Evolutionary conservation across 768 basidiomycete genomes (phyloP).

Genomic region (Mycena olivaceomarginata): DNA sequence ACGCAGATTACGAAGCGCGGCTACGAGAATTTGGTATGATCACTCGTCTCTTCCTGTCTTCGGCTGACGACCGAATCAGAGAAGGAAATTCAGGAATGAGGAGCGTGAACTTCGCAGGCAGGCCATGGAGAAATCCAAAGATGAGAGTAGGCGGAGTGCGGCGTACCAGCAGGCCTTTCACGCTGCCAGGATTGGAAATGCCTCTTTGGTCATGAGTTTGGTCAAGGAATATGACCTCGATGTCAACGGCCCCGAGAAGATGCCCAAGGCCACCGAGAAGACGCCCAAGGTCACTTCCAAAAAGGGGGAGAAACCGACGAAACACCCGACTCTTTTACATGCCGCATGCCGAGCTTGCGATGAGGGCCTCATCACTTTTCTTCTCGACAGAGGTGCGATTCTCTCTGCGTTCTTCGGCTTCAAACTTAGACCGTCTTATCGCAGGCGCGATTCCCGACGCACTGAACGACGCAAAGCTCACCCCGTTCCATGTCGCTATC

Average conservation of each 20-base stretch:
- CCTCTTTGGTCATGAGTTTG: slow-evolving; percentile 49
- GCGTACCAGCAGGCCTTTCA: slow-evolving; percentile 53
- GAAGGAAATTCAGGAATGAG: slow-evolving; percentile 56
- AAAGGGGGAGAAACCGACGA: slow-evolving; percentile 38
- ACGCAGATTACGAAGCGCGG: slow-evolving; percentile 56
- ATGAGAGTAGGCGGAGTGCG: slow-evolving; percentile 48
- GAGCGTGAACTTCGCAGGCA: slow-evolving; percentile 51
- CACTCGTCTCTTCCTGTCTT: neutral
- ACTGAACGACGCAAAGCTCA: slow-evolving; percentile 56
- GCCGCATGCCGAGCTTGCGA: slow-evolving; percentile 58
- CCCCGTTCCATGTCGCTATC: slow-evolving; percentile 59
- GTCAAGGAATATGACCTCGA: slow-evolving; percentile 56
- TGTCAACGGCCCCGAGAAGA: slow-evolving; percentile 55
- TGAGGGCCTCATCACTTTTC: slow-evolving; percentile 54
- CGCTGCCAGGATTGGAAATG: slow-evolving; percentile 48
- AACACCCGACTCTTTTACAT: slow-evolving; percentile 58
- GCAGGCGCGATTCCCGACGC: slow-evolving; percentile 56
- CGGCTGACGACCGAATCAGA: slow-evolving; percentile 46
- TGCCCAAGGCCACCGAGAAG: slow-evolving; percentile 48
- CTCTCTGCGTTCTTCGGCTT: slow-evolving; percentile 35
- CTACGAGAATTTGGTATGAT: slow-evolving; percentile 57
- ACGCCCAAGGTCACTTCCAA: slow-evolving; percentile 47
- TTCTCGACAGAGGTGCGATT: slow-evolving; percentile 59
- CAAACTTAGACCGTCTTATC: slow-evolving; percentile 10
- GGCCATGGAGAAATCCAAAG: slow-evolving; percentile 50